Conservation (phyloP, 202 grass and related monocot genomes). For the Zoysia matrella region DNA sequence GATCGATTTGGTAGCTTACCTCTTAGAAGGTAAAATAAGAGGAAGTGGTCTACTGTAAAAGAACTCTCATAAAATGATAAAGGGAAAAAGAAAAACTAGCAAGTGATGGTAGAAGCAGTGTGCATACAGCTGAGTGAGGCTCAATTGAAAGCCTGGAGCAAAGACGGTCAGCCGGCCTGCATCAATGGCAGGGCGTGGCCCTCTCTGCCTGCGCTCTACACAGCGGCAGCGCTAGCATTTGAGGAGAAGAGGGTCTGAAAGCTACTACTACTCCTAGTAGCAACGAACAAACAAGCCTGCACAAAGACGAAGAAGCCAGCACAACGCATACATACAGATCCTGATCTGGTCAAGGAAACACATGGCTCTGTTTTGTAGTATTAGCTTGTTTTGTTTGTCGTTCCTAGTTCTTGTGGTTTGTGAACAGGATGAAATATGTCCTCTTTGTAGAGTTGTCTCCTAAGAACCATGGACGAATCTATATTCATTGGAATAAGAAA, state of each 20-base stretch:
- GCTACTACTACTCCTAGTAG: not conserved
- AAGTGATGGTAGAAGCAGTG: not conserved
- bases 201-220: not conserved
- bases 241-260: constrained; percentile 37
- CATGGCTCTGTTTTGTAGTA: constrained; percentile 37
- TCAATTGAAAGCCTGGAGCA: constrained; percentile 61
- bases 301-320: constrained; percentile 60
- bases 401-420: not conserved
- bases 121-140: constrained; percentile 54
- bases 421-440: no score
- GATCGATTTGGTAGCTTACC: no score
- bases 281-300: constrained; percentile 29
- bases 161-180: constrained; percentile 45
- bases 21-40: no score
- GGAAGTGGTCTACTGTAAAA: no score
- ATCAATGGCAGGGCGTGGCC: constrained; percentile 56
- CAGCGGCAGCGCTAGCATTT: constrained; percentile 10
- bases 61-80: no score
- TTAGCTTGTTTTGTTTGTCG: constrained; percentile 50
- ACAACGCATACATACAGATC: constrained; percentile 43
- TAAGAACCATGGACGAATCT: no score
- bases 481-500: no score
- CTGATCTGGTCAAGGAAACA: constrained; percentile 72
- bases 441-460: no score
- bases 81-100: no score